Base-by-base conservation (phyloP, 805 yeast species). In the Candida sonorensis region DNA sequence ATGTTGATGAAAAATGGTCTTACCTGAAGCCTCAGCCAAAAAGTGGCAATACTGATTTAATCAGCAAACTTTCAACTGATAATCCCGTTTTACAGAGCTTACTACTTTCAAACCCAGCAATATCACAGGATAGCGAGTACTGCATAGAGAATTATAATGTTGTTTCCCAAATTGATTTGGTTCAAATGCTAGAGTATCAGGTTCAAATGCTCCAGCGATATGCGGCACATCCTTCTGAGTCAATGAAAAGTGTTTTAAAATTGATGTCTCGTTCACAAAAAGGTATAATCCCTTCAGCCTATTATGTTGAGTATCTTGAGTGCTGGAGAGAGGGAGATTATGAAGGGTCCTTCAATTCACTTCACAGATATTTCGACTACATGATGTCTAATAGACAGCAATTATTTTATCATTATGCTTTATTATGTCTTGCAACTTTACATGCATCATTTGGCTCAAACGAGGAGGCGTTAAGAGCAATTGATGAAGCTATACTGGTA, bases 401-500 rank as follows among this genome's bases (percentile, higher is more conserved):
- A 35, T 66, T 70, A 27, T 76, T 75, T 42, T 84, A 82, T 46
- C 94, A 84, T 48, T 79, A 80, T 52, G 88, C 94, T 1, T 60
- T 85, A 20, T 63, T 84, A 13, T 77, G 82, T 2, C 59, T 81
- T 29, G 94, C 92, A 0, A 66, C 82, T 0, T 57, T 83, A 25
- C 86, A 84, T 42, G 77, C 80, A 15, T 72, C 70, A 31, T 82
- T 81, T 51, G 76, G 77, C 18, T 75, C 77, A 35, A 70, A 71
- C 40, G 67, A 67, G 10, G 80, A 80, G 37, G 94, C 95, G 0
- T 52, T 85, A 10, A 67, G 79, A 41, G 80, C 94, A 1, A 81
- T 86, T 7, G 85, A 81, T 40, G 96, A 87, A 52, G 92, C 96
- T 0, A 81, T 86, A 3, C 66, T 81, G 6, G 86, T 87, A 3